These are phyloP conservation scores for Komagataella pseudopastoris DNA, from an alignment of 805 yeast species.

Conservation along the genomic window DNA sequence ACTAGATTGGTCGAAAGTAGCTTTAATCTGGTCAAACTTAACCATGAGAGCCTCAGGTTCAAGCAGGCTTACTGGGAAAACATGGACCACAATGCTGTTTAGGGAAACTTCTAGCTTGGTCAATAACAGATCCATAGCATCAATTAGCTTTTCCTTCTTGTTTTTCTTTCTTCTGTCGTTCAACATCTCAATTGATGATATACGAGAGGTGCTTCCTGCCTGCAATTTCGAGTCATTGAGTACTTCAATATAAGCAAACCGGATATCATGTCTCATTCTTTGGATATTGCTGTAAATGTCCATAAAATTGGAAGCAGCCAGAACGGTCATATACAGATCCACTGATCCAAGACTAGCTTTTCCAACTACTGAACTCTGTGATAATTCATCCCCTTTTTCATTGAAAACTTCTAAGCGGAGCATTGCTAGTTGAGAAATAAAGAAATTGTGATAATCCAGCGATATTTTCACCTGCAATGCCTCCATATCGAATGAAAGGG, in stretches of 20 bases:
- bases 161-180: not conserved
- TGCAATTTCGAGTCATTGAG: conserved; percentile 35
- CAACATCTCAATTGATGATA: conserved; percentile 7
- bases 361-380: conserved; percentile 45
- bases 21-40: conserved; percentile 39
- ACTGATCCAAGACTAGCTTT: conserved; percentile 33
- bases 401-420: conserved; percentile 50
- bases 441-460: conserved; percentile 78
- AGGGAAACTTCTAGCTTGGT: conserved; percentile 56
- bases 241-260: conserved; percentile 62
- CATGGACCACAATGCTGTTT: conserved; percentile 41
- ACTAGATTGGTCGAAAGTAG: conserved; percentile 35
- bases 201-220: not conserved
- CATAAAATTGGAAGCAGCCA: conserved; percentile 71
- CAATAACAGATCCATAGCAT: conserved; percentile 30
- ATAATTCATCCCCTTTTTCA: conserved; percentile 1
- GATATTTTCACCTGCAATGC: conserved; percentile 47
- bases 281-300: conserved; percentile 63
- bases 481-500: conserved; percentile 42
- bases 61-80: conserved; percentile 72
- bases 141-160: not conserved
- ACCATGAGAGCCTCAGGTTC: conserved; percentile 68
- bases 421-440: conserved; percentile 39
- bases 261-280: conserved; percentile 63
- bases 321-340: conserved; percentile 60